Base-by-base conservation (phyloP, 177 flowering plant genomes). In the Vitis hybrid region DNA sequence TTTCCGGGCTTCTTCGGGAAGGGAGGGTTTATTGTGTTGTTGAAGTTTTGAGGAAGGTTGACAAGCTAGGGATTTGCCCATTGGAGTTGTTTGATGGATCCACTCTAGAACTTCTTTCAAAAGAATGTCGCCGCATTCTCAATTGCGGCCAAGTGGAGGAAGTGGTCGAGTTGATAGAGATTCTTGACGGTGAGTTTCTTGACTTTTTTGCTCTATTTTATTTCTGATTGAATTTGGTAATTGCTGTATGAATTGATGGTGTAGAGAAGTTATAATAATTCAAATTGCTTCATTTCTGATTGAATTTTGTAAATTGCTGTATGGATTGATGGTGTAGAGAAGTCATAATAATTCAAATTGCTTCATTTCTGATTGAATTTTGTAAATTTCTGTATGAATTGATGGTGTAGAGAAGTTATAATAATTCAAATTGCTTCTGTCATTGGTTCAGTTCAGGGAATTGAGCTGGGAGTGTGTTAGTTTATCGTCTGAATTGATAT, bases 91-190 rank as follows among this genome's bases (percentile, higher is more conserved):
- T 85, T 67, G 92, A 85, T 78, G 82, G 71, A 59, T 52, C 56
- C 56, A 84, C 74, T 1, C 58, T 72, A 74, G 76, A 82, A 60
- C 48, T 75, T 68, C 68, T 89, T 57, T 66, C 59, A 5, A 58
- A 18, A 39, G 88, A 83, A 79, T 88, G 89, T 74, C 73, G 79
- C 4, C 64, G 79, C 62, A 51, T 84, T 52, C 64, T 81, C 29
- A 51, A 78, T 29, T 55, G 33, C 16, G 88, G 87, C n/a, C 67
- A 79, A 18, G 73, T 88, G 33, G 83, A 80, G 77, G 79, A 76
- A 19, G 58, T 77, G 48, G 88, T 90, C 50, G 82, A 74, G 50
- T 68, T 85, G 63, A 64, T 88, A 79, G 96, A 87, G 70, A 68
- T 69, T 61, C 80, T 92, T 60, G 74, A 82, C 57, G 93, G 97